A percentile compares a stretch with the other conserved stretches of the same genome.
phyloP scores from a whole-genome alignment of 2,329 filamentous ascomycete species.

The Byssochlamys sp. region DNA sequence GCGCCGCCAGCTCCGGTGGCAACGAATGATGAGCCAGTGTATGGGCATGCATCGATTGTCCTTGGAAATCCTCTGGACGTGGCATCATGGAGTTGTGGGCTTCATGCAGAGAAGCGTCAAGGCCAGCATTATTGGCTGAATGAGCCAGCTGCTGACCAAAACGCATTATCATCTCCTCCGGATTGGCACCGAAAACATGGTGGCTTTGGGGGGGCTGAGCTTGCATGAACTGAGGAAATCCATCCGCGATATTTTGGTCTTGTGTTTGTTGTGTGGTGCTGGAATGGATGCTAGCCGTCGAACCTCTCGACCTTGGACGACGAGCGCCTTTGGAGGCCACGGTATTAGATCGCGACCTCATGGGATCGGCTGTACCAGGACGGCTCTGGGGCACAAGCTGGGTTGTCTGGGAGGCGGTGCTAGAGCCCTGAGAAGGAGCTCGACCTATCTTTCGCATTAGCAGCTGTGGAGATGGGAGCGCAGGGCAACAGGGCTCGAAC shows the following conservation, averaged over 20 bases:
- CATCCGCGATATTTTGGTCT: constrained; percentile 31
- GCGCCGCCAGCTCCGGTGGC: constrained; percentile 25
- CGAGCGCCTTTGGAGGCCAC: constrained; percentile 30
- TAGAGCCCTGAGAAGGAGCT: constrained; percentile 28
- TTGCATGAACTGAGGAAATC: constrained; percentile 30
- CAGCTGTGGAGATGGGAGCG: constrained; percentile 1
- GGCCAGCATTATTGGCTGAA: constrained; percentile 23
- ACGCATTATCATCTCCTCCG: constrained; percentile 38
- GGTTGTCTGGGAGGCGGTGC: constrained; percentile 28
- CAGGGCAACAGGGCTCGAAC: constrained; percentile 7
- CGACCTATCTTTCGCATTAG: constrained; percentile 17
- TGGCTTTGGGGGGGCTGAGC: constrained; percentile 24
- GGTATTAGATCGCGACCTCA: constrained; percentile 33
- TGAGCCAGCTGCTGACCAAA: constrained; percentile 35
- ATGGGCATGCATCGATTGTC: constrained; percentile 26
- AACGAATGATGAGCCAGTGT: constrained; percentile 27
- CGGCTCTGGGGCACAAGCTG: constrained; percentile 31
- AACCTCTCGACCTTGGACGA: constrained; percentile 37
- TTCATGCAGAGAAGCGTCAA: constrained; percentile 32
- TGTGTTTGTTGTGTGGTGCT: constrained; percentile 36
- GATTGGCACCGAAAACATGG: constrained; percentile 29
- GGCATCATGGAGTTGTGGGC: constrained; percentile 24
- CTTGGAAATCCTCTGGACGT: constrained; percentile 30
- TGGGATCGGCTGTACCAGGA: constrained; percentile 32
- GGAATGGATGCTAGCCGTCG: constrained; percentile 40